A percentile compares a stretch with the other conserved stretches of the same genome.
phyloP scores from a whole-genome alignment of 108 stramenopile species.

The Pseudonitzschia multistriata region DNA sequence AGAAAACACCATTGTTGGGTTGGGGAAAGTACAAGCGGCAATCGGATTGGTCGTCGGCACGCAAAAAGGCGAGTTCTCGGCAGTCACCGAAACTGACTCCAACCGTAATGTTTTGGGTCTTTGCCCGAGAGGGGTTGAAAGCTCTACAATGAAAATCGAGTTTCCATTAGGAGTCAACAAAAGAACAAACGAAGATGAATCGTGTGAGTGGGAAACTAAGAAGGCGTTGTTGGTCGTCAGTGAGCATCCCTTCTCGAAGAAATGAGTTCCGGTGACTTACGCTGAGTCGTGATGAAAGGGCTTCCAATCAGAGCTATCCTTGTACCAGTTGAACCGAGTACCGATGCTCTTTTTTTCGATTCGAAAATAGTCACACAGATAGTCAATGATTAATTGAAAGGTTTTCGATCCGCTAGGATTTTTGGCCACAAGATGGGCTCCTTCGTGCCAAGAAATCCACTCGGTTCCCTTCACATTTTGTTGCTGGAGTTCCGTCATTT shows the following conservation, averaged over 20 bases:
- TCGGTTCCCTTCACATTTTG: constrained; percentile 38
- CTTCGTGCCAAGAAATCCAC: constrained; percentile 85
- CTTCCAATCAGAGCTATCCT: constrained; percentile 81
- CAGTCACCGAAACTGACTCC: constrained; percentile 79
- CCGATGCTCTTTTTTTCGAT: constrained; percentile 50
- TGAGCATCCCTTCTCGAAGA: neutral
- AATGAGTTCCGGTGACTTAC: constrained; percentile 14
- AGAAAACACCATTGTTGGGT: constrained; percentile 82
- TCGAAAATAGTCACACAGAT: constrained; percentile 73
- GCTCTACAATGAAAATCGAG: constrained; percentile 27
- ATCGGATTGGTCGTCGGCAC: constrained; percentile 42
- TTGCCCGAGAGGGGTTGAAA: constrained; percentile 76
- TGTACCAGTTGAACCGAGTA: constrained; percentile 87
- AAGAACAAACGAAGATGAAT: neutral
- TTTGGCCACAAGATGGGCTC: constrained; percentile 77
- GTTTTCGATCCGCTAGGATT: constrained; percentile 61
- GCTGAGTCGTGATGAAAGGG: constrained; percentile 92
- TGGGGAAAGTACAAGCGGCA: constrained; percentile 83
- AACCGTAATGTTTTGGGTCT: constrained; percentile 84
- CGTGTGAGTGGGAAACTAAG: neutral
- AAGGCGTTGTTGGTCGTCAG: neutral
- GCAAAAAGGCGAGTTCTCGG: constrained; percentile 79
- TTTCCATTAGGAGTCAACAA: neutral
- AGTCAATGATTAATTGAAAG: constrained; percentile 57
- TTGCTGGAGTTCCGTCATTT: constrained; percentile 62